Evolutionary conservation across 192 early-diverging fungal genomes (phyloP).

Genomic region (Podila minutissima): DNA sequence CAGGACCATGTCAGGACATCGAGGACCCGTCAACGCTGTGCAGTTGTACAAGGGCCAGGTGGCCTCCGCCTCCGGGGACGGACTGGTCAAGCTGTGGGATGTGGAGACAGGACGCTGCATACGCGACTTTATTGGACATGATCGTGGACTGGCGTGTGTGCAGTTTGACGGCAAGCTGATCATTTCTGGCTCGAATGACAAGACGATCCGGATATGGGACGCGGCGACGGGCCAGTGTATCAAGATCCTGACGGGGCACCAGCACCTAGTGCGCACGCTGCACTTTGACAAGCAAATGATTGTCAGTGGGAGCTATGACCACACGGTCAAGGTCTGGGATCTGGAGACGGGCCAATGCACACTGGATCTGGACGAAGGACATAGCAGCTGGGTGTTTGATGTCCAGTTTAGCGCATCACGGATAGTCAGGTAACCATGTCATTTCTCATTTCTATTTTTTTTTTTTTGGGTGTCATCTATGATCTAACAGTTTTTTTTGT

Average conservation of each 20-base stretch:
- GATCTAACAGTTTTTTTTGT: too few relatives aligned
- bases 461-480: too few relatives aligned
- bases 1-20: constrained; percentile 80
- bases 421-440: constrained; percentile 74
- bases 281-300: constrained; percentile 84
- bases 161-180: constrained; percentile 84
- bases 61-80: constrained; percentile 88
- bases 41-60: constrained; percentile 75
- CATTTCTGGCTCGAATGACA: constrained; percentile 84
- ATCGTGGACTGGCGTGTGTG: constrained; percentile 83
- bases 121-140: constrained; percentile 83
- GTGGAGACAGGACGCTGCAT: constrained; percentile 73
- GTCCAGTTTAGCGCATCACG: constrained; percentile 85
- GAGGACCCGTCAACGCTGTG: constrained; percentile 95
- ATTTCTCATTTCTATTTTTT: too few relatives aligned
- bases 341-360: constrained; percentile 79
- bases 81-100: constrained; percentile 84
- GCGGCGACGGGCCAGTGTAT: constrained; percentile 70
- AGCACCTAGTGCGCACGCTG: constrained; percentile 84
- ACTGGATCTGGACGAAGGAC: constrained; percentile 75
- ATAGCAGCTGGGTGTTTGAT: constrained; percentile 97
- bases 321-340: constrained; percentile 96
- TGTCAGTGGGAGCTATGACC: constrained; percentile 94
- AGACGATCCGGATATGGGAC: constrained; percentile 88
- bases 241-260: constrained; percentile 72